Percentiles rank a stretch among this genome's conserved stretches.
Conservation (phyloP, 352 stramenopile genomes). For the Phytopythium kandeliae region DNA sequence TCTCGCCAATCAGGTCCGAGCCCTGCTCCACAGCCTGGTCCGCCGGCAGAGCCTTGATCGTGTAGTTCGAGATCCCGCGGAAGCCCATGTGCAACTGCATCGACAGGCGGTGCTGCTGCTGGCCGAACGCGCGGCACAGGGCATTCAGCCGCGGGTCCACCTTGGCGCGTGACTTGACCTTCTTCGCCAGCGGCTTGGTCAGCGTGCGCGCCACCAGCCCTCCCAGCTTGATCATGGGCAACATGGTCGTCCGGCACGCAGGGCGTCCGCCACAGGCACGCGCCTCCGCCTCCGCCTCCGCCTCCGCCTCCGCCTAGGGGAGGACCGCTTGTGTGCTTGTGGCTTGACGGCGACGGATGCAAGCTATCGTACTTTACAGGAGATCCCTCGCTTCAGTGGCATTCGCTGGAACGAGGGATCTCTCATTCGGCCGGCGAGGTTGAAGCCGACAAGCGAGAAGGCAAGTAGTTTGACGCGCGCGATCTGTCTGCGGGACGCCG, state of each 20-base stretch:
- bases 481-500: no score
- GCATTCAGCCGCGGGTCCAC: constrained; percentile 52
- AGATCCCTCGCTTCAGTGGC: no score
- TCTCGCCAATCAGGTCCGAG: constrained; percentile 67
- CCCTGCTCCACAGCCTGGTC: constrained; percentile 78
- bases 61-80: constrained; percentile 68
- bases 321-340: neutral
- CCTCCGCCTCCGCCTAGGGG: neutral
- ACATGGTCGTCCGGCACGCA: constrained; percentile 11
- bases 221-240: constrained; percentile 83
- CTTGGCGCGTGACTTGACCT: constrained; percentile 87
- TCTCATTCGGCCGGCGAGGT: no score
- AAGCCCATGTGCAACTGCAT: constrained; percentile 82
- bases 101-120: constrained; percentile 55
- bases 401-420: no score
- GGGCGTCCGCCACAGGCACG: neutral
- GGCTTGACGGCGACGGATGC: no score
- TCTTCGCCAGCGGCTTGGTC: constrained; percentile 86
- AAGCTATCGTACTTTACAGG: no score
- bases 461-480: no score
- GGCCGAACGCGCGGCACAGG: constrained; percentile 52
- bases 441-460: no score
- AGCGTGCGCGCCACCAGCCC: constrained; percentile 76
- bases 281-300: neutral
- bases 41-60: constrained; percentile 62